Evolutionary conservation across 208 protist species (phyloP).

Genomic region (Naegleria lovaniensis): DNA sequence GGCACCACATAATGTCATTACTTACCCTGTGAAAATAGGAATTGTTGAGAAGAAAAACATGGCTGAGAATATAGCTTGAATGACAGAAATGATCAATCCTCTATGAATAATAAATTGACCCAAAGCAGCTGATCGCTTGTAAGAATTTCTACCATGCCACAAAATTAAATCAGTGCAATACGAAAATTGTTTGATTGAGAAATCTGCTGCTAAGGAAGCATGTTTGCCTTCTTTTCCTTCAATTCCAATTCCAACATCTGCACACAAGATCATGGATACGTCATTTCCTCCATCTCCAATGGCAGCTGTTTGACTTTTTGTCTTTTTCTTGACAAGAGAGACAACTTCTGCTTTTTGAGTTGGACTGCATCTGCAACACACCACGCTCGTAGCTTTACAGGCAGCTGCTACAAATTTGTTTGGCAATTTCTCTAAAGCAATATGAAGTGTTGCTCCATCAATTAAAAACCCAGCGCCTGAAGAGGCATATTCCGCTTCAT

Average conservation of each 20-base stretch:
- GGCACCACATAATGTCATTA: conserved; percentile 3
- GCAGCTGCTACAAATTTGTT: conserved; percentile 53
- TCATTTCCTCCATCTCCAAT: conserved; percentile 98
- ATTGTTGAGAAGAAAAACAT: conserved; percentile 94
- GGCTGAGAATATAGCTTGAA: conserved; percentile 92
- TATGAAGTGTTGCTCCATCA: conserved; percentile 57
- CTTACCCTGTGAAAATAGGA: conserved; percentile 86
- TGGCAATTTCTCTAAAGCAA: conserved; percentile 52
- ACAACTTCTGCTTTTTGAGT: conserved; percentile 96
- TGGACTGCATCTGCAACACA: conserved; percentile 90
- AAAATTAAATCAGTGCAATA: conserved; percentile 74
- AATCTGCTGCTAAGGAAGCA: conserved; percentile 93
- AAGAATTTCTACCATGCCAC: conserved; percentile 74
- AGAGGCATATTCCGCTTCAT: neutral
- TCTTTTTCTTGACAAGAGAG: conserved; percentile 60
- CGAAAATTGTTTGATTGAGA: conserved; percentile 91
- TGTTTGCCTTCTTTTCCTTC: conserved; percentile 96
- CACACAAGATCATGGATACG: conserved; percentile 87
- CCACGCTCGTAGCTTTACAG: conserved; percentile 70
- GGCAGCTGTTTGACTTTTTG: conserved; percentile 63
- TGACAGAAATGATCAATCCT: conserved; percentile 95
- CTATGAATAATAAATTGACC: conserved; percentile 96
- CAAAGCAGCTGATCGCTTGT: conserved; percentile 79
- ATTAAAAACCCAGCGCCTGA: conserved; percentile 44
- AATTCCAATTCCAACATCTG: conserved; percentile 93